Evolutionary conservation across 345 rosid genomes (phyloP).

Genomic region (Hibiscus mutabilis): DNA sequence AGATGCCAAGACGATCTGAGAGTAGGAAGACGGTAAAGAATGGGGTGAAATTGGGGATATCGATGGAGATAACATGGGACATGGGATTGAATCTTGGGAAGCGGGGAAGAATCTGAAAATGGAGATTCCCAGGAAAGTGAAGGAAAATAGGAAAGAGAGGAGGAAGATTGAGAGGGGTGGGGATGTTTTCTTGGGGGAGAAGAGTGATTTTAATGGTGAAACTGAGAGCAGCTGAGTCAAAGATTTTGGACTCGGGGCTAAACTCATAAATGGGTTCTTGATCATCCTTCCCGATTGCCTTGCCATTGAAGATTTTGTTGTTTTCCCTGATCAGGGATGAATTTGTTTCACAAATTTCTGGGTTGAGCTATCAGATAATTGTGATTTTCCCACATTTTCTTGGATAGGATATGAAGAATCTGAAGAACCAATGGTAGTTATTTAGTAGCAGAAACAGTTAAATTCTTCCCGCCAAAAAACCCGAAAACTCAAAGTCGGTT

Average conservation of each 20-base stretch:
- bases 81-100: conserved; percentile 26
- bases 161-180: conserved; percentile 26
- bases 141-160: conserved; percentile 37
- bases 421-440: neutral
- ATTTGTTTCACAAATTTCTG: too few species aligned
- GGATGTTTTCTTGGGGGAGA: conserved; percentile 37
- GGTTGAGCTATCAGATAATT: too few species aligned
- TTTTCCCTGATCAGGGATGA: neutral
- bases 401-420: neutral
- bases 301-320: conserved; percentile 35
- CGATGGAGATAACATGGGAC: conserved; percentile 30
- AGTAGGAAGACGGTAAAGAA: conserved; percentile 22
- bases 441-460: conserved; percentile 11
- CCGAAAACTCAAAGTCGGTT: too few species aligned
- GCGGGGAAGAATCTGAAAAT: conserved; percentile 28
- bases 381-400: neutral
- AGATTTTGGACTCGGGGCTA: conserved; percentile 38
- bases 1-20: conserved; percentile 22
- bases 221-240: conserved; percentile 28
- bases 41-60: conserved; percentile 31
- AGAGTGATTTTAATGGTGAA: conserved; percentile 29
- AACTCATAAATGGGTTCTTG: conserved; percentile 34
- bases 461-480: conserved; percentile 18
- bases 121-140: conserved; percentile 40
- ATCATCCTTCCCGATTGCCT: conserved; percentile 27